Evolutionary conservation across 169 alveolate genomes (phyloP).

Genomic region (Plasmodium inui): DNA sequence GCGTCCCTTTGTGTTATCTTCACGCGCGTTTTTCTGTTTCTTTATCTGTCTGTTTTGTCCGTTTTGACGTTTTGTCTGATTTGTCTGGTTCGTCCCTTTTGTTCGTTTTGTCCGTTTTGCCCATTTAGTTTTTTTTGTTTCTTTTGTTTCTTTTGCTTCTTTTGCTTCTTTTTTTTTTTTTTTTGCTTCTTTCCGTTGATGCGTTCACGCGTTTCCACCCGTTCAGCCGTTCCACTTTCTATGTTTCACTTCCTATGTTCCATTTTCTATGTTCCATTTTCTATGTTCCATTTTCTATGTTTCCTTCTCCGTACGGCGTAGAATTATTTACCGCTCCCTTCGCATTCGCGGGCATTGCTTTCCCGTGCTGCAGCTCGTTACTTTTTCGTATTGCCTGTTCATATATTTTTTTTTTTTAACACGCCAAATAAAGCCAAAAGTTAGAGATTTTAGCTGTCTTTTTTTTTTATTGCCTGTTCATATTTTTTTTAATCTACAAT

Average conservation of each 20-base stretch:
- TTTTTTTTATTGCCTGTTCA: conserved; percentile 47
- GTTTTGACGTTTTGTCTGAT: background rate
- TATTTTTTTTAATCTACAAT: conserved; percentile 33
- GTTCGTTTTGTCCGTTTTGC: background rate
- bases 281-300: background rate
- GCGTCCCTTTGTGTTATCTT: background rate
- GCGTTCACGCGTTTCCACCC: background rate
- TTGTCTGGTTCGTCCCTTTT: background rate
- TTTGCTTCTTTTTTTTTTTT: background rate
- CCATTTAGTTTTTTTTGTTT: background rate
- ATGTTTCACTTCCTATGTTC: background rate
- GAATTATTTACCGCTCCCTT: background rate
- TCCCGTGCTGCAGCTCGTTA: background rate
- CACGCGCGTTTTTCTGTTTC: background rate
- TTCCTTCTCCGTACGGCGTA: background rate
- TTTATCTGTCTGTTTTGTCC: background rate
- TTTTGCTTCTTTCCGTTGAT: background rate
- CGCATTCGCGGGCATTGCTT: background rate
- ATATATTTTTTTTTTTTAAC: conserved; percentile 8
- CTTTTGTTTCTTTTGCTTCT: background rate
- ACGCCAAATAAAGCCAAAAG: background rate
- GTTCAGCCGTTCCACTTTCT: background rate
- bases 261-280: background rate
- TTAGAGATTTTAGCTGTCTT: background rate
- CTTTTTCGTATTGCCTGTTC: background rate